Percentiles rank a stretch among this genome's conserved stretches.
phyloP scores from a whole-genome alignment of 1,284 basidiomycete genomes.

The Omphalotus olearius region DNA sequence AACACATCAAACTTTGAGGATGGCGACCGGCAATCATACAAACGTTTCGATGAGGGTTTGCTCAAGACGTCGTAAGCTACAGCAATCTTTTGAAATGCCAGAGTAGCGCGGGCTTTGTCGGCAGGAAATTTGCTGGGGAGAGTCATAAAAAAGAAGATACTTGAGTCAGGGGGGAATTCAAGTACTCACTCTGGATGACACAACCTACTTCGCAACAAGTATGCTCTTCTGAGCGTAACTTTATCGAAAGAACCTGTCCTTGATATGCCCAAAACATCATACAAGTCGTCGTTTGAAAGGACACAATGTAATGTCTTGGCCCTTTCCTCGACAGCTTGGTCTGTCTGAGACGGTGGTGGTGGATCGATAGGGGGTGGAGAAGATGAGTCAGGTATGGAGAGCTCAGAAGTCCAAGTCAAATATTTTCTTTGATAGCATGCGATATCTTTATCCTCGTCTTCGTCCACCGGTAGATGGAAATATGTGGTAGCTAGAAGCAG shows the following conservation, averaged over 20 bases:
- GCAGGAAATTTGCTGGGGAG: constrained; percentile 67
- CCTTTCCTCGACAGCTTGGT: constrained; percentile 17
- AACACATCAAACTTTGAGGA: constrained; percentile 50
- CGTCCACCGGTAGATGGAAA: constrained; percentile 60
- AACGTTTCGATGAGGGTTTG: constrained; percentile 61
- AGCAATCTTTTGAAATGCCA: constrained; percentile 82
- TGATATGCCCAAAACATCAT: constrained; percentile 66
- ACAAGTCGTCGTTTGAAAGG: constrained; percentile 61
- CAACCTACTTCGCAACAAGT: constrained; percentile 67
- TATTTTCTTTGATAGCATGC: constrained; percentile 40
- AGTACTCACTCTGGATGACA: constrained; percentile 80
- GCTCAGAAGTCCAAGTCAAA: constrained; percentile 42
- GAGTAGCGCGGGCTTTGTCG: constrained; percentile 68
- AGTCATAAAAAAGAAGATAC: constrained; percentile 7
- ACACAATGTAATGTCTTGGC: constrained; percentile 45
- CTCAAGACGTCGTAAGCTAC: constrained; percentile 80
- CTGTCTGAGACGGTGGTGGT: constrained; percentile 14
- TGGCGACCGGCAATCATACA: constrained; percentile 61
- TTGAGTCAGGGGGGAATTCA: not conserved
- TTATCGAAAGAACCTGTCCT: constrained; percentile 55
- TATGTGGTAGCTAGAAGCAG: constrained; percentile 43
- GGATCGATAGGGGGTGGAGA: constrained; percentile 23
- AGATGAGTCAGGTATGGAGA: constrained; percentile 21
- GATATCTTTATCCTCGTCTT: constrained; percentile 44
- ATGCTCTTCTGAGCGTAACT: constrained; percentile 65